These are phyloP conservation scores for Neospermospora avenae DNA, from an alignment of 2,329 filamentous ascomycete genomes.

Conservation along the genomic window DNA sequence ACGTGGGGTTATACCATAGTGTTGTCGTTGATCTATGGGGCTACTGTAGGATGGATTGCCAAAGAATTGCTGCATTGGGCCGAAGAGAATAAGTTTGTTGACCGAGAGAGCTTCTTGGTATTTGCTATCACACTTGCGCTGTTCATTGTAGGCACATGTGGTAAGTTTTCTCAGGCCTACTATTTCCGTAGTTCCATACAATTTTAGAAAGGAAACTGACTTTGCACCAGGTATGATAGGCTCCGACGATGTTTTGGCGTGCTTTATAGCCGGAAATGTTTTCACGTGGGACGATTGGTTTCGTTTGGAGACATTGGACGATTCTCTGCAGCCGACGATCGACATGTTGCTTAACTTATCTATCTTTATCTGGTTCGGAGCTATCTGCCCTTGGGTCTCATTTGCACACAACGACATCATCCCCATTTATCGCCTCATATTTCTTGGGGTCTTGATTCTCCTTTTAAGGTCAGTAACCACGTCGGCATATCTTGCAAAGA, in stretches of 20 bases:
- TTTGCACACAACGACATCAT: constrained; percentile 69
- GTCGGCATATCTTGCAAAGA: background rate
- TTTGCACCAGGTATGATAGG: background rate
- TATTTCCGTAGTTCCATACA: too few relatives aligned
- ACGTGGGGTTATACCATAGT: constrained; percentile 83
- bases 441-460: constrained; percentile 72
- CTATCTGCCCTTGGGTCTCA: constrained; percentile 73
- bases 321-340: constrained; percentile 89
- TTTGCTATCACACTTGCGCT: constrained; percentile 79
- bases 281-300: constrained; percentile 98
- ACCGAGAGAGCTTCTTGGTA: constrained; percentile 36
- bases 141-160: constrained; percentile 83
- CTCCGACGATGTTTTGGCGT: constrained; percentile 70
- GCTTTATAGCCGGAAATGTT: constrained; percentile 86
- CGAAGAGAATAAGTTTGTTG: constrained; percentile 68
- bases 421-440: constrained; percentile 68
- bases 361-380: constrained; percentile 89
- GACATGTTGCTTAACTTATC: constrained; percentile 85
- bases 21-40: constrained; percentile 74
- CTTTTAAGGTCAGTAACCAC: constrained; percentile 54
- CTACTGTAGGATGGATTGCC: constrained; percentile 73
- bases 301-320: constrained; percentile 80
- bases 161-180: constrained; percentile 68
- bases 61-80: constrained; percentile 76
- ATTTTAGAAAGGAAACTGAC: too few relatives aligned